phyloP scores from a whole-genome alignment of 805 yeast genomes.

The Zygosaccharomyces lentus region DNA sequence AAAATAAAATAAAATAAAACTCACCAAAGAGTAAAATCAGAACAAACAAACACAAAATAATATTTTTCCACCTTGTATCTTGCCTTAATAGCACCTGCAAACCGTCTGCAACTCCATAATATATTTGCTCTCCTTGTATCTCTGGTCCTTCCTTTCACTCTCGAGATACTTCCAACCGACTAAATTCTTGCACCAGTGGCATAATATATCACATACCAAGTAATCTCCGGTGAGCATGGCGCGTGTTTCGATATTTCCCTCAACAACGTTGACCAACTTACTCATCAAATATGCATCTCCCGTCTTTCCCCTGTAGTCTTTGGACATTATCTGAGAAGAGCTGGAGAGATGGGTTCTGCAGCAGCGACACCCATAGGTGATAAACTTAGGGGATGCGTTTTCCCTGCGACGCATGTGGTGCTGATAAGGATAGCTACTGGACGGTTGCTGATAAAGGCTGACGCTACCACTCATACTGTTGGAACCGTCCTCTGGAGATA shows the following conservation, averaged over 20 bases:
- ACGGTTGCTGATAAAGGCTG: constrained; percentile 11
- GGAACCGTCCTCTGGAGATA: constrained; percentile 9
- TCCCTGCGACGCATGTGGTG: constrained; percentile 12
- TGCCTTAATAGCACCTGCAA: constrained; percentile 20
- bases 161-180: constrained; percentile 64
- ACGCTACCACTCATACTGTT: constrained; percentile 9
- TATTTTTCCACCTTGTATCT: not conserved
- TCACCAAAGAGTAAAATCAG: constrained; percentile 5
- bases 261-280: constrained; percentile 44
- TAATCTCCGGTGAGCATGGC: constrained; percentile 60
- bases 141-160: constrained; percentile 43
- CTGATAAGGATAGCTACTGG: constrained; percentile 10
- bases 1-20: constrained; percentile 7
- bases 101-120: constrained; percentile 44
- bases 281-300: constrained; percentile 57
- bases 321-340: constrained; percentile 31
- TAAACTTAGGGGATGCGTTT: constrained; percentile 17
- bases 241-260: constrained; percentile 37
- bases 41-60: constrained; percentile 1
- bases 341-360: constrained; percentile 34
- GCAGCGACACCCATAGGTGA: constrained; percentile 32
- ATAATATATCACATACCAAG: constrained; percentile 50
- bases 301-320: constrained; percentile 50
- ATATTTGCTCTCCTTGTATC: constrained; percentile 58
- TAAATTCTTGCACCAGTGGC: constrained; percentile 49